Conservation (phyloP, 371 early-diverging fungal species). For the Phascolomyces articulosus region DNA sequence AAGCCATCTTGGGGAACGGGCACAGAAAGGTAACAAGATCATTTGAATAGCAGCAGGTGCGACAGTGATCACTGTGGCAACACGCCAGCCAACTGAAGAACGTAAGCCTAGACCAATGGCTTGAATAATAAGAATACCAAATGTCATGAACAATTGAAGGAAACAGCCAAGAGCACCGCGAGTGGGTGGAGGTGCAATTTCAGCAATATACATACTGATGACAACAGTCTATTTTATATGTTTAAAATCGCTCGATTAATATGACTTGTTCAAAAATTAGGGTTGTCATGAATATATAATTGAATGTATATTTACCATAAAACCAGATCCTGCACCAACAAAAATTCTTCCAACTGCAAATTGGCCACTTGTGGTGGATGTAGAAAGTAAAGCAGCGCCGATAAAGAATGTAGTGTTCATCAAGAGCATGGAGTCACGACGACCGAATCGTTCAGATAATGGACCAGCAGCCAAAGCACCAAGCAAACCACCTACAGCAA, state of each 20-base stretch:
- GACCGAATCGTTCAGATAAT: slow-evolving; percentile 64
- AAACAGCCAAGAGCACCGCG: slow-evolving; percentile 76
- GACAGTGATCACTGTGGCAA: slow-evolving; percentile 62
- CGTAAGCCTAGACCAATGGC: slow-evolving; percentile 60
- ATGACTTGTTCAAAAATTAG: too few species aligned
- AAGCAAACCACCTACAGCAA: slow-evolving; percentile 74
- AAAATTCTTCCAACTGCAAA: slow-evolving; percentile 83
- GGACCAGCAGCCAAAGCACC: slow-evolving; percentile 70
- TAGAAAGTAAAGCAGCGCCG: slow-evolving; percentile 67
- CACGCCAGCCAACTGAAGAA: slow-evolving; percentile 69
- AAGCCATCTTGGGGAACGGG: slow-evolving; percentile 79
- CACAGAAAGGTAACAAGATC: slow-evolving; percentile 70
- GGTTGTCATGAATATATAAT: too few species aligned
- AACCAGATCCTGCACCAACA: slow-evolving; percentile 83
- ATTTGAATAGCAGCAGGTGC: slow-evolving; percentile 72
- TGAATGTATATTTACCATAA: slow-evolving; percentile 33
- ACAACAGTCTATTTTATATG: slow-evolving; percentile 56
- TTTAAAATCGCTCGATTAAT: too few species aligned
- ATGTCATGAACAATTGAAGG: slow-evolving; percentile 80
- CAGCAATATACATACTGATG: slow-evolving; percentile 82
- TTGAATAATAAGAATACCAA: slow-evolving; percentile 76
- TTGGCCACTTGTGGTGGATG: slow-evolving; percentile 60
- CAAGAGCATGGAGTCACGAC: slow-evolving; percentile 67
- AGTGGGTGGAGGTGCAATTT: slow-evolving; percentile 73
- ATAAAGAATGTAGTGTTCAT: slow-evolving; percentile 68